A percentile compares a stretch with the other conserved stretches of the same genome.
Conservation (phyloP, 2,329 filamentous ascomycete species). For the Exutisphaerella laricina region DNA sequence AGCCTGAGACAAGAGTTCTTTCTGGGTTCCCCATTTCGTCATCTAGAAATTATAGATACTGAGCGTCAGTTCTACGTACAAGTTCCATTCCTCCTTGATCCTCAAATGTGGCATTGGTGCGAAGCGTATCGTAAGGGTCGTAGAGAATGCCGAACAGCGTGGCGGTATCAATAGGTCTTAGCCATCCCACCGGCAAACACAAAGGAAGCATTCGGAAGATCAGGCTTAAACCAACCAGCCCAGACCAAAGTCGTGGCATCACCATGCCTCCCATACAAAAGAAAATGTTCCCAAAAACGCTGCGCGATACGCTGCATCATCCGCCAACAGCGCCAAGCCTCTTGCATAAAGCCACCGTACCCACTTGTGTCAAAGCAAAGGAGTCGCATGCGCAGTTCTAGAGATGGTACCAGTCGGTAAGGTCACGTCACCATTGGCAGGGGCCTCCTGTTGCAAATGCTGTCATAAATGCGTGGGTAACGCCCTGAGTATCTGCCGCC, state of each 20-base stretch:
- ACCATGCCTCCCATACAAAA: slow-evolving; percentile 3
- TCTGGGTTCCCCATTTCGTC: slow-evolving; percentile 13
- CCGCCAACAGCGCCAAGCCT: slow-evolving; percentile 23
- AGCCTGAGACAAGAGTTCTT: too few species aligned
- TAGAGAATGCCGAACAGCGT: slow-evolving; percentile 16
- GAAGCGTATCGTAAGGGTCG: slow-evolving; percentile 19
- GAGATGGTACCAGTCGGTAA: too few species aligned
- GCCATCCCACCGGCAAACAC: slow-evolving; percentile 1
- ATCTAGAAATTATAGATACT: slow-evolving; percentile 11
- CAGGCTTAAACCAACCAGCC: slow-evolving; percentile 14
- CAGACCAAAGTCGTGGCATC: slow-evolving; percentile 6
- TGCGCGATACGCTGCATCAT: slow-evolving; percentile 13
- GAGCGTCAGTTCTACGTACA: slow-evolving; percentile 11
- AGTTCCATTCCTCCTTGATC: slow-evolving; percentile 3
- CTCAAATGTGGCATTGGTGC: slow-evolving; percentile 4
- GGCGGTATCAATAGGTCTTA: not conserved
- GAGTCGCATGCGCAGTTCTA: too few species aligned
- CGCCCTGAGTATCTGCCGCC: slow-evolving; percentile 29
- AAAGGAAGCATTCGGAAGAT: slow-evolving; percentile 12
- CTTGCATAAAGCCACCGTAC: too few species aligned
- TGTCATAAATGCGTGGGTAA: too few species aligned
- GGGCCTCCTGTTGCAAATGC: too few species aligned
- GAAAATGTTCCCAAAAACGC: slow-evolving; percentile 8
- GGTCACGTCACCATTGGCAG: too few species aligned
- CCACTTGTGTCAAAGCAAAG: too few species aligned